Evolutionary conservation across 257 asterid species (phyloP).

Genomic region (Ballota nigra): DNA sequence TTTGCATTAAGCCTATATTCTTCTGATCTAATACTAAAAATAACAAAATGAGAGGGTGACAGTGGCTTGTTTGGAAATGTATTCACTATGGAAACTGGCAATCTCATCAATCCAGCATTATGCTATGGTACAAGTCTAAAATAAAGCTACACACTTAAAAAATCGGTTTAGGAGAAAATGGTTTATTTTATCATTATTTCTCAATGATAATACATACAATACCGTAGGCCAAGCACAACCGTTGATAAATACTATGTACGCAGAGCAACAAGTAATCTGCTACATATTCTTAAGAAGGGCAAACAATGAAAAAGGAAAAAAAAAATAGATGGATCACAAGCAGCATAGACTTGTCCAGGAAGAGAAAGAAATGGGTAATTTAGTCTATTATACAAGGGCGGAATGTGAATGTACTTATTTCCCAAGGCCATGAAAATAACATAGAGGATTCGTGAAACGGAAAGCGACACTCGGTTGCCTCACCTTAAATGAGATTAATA

Average conservation of each 20-base stretch:
- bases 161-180: background rate
- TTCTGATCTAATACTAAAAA: no score
- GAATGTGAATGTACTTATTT: slow-evolving; percentile 31
- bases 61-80: slow-evolving; percentile 11
- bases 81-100: background rate
- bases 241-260: background rate
- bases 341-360: slow-evolving; percentile 25
- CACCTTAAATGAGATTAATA: slow-evolving; percentile 74
- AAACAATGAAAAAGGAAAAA: background rate
- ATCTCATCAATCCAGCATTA: background rate
- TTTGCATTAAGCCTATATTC: no score
- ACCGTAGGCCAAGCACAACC: slow-evolving; percentile 1
- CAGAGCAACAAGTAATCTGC: slow-evolving; percentile 7
- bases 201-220: slow-evolving; percentile 22
- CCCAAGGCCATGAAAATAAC: slow-evolving; percentile 24
- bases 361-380: slow-evolving; percentile 26
- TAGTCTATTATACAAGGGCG: slow-evolving; percentile 40
- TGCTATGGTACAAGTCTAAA: background rate
- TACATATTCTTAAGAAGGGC: slow-evolving; percentile 14
- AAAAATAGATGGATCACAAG: slow-evolving; percentile 18
- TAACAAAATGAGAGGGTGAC: slow-evolving; percentile 1
- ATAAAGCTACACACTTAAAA: background rate
- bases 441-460: slow-evolving; percentile 24
- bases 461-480: slow-evolving; percentile 27
- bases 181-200: slow-evolving; percentile 24